Percentiles rank a stretch among this genome's conserved stretches.
phyloP scores from a whole-genome alignment of 1,139 yeast species.

The Hemisphaericaspora lyxosophila region DNA sequence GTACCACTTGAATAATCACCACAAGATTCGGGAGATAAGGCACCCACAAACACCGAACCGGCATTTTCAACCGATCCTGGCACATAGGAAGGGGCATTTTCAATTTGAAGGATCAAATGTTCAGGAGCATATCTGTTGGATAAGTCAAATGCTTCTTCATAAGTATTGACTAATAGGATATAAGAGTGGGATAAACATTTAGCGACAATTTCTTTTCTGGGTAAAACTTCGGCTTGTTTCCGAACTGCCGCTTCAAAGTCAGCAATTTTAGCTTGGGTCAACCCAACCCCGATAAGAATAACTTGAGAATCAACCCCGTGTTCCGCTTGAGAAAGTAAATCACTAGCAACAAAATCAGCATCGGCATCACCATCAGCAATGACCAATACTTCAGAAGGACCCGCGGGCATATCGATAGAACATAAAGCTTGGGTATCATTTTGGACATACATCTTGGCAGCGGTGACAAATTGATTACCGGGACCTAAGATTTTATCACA shows the following conservation, averaged over 20 bases:
- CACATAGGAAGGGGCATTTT: slow-evolving; percentile 71
- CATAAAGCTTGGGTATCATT: slow-evolving; percentile 94
- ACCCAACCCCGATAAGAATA: slow-evolving; percentile 77
- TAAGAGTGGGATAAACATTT: slow-evolving; percentile 91
- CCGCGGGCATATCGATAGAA: slow-evolving; percentile 99
- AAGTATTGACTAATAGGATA: slow-evolving; percentile 62
- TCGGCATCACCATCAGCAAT: slow-evolving; percentile 85
- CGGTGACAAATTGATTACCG: slow-evolving; percentile 98
- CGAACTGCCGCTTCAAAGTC: slow-evolving; percentile 80
- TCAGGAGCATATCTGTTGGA: slow-evolving; percentile 96
- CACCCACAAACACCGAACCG: slow-evolving; percentile 95
- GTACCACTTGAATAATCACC: slow-evolving; percentile 99
- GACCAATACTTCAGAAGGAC: slow-evolving; percentile 96
- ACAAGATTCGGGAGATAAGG: slow-evolving; percentile 94
- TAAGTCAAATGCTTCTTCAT: slow-evolving; percentile 76
- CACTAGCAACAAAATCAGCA: slow-evolving; percentile 94
- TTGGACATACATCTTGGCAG: slow-evolving; percentile 96
- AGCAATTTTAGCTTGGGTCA: slow-evolving; percentile 57
- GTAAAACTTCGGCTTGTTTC: slow-evolving; percentile 79
- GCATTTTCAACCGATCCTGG: slow-evolving; percentile 79
- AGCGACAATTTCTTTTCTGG: slow-evolving; percentile 91
- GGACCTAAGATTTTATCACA: slow-evolving; percentile 98
- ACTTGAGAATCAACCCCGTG: slow-evolving; percentile 99
- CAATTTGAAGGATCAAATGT: slow-evolving; percentile 88
- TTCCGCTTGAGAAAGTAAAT: slow-evolving; percentile 94